Base-by-base conservation (phyloP, 2,329 filamentous ascomycete genomes). In the Myriosclerotinia duriaeana region DNA sequence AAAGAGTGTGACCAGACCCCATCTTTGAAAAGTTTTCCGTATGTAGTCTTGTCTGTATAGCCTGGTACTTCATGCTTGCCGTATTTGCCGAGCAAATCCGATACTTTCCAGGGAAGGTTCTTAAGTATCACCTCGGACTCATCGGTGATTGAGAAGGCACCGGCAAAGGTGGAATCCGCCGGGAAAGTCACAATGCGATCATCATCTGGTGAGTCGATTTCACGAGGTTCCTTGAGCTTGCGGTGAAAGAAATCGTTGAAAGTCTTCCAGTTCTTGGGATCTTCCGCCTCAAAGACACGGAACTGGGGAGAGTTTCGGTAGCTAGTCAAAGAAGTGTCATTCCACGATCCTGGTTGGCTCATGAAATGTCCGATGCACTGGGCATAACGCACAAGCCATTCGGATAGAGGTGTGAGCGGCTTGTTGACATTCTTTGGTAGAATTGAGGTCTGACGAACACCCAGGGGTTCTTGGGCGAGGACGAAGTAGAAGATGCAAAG, bases 231-330 rank as follows among this genome's bases (percentile, higher is more conserved):
- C 69, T 79, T 79, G 48, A 79, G 72, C 38, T 72, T 69, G 12
- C 79, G 77, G 30, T 76, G 70, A 68, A 80, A 81, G 69, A 79
- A 78, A 15, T 80, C 71, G 66, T 81, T 80, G 74, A 80, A 81
- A 26, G 76, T 76, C 12, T 69, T 69, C 66, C 73, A 78, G 3
- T 76, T 78, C 5, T 72, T 74, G 11, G 78, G 79, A 26, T 72
- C 70, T 5, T 74, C 53, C 30, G 75, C 77, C 53, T 79, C 74
- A 1, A 76, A 58, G 30, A 75, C 72, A 44, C 74, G 72, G 69
- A 77, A 79, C 5, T 65, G 58, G 0, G 74, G 74, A 0, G 75
- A 76, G 0, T 75, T 68, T 34, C 72, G 67, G 69, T 79, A 80
- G 0, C 74, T 75, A 26, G 76, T 38, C 7, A 79, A 67, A 0